phyloP scores from a whole-genome alignment of 2,329 filamentous ascomycete genomes.

The Fusarium concolor region DNA sequence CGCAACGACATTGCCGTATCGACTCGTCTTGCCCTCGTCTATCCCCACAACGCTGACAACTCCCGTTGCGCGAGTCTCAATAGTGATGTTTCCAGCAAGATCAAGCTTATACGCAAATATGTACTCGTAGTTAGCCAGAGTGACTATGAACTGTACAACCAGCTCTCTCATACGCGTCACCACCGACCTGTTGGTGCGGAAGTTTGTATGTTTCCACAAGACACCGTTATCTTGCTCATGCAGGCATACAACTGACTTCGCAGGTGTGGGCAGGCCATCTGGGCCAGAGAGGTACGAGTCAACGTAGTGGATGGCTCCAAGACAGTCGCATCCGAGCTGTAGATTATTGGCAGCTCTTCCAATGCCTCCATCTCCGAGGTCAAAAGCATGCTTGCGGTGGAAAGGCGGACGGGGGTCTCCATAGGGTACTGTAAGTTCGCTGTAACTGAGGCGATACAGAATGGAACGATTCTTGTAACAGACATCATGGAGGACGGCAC shows the following conservation, averaged over 20 bases:
- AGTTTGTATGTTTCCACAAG: constrained; percentile 78
- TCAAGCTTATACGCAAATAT: constrained; percentile 66
- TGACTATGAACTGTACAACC: constrained; percentile 75
- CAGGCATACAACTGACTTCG: constrained; percentile 72
- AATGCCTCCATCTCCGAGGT: constrained; percentile 76
- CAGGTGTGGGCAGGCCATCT: constrained; percentile 63
- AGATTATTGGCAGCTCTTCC: constrained; percentile 77
- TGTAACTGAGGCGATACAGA: constrained; percentile 73
- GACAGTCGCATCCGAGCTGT: constrained; percentile 75
- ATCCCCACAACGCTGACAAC: constrained; percentile 70
- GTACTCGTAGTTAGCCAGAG: constrained; percentile 77
- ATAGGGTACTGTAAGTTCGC: constrained; percentile 78
- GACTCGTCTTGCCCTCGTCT: constrained; percentile 62
- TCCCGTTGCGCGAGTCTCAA: constrained; percentile 74
- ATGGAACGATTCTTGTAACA: constrained; percentile 73
- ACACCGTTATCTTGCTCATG: constrained; percentile 79
- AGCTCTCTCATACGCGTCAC: constrained; percentile 71
- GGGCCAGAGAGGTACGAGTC: constrained; percentile 65
- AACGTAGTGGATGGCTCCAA: constrained; percentile 74
- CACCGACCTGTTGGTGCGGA: constrained; percentile 68
- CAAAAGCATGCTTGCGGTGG: constrained; percentile 77
- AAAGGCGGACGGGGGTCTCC: constrained; percentile 73
- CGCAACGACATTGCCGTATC: constrained; percentile 71
- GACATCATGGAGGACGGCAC: constrained; percentile 76
- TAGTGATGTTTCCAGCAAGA: constrained; percentile 68